Base-by-base conservation (phyloP, 2,329 filamentous ascomycete genomes). In the Plenodomus tracheiphilus region DNA sequence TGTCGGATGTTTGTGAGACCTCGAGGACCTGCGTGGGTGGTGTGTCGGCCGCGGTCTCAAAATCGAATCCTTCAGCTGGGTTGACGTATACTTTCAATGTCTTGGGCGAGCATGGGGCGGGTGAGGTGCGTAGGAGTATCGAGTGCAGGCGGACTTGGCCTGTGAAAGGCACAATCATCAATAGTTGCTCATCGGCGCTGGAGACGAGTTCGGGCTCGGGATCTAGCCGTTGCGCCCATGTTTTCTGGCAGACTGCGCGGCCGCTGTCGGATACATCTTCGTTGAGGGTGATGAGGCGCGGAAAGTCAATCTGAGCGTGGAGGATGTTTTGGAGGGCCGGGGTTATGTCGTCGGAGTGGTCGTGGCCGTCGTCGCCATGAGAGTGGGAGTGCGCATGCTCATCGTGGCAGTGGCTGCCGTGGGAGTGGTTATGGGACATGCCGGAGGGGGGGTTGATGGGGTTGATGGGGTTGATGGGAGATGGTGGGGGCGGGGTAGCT, bases 111-210 rank as follows among this genome's bases (percentile, higher is more conserved):
- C 81, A 84, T 45, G 78, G 70, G 7, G 85, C 84, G 36, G 84
- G 79, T 1, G 89, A 90, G 2, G 90, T 89, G 68, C 93, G 91
- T 50, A 99, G 75, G 19, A 97, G 81, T 67, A 99, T 85, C 20
- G 89, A 86, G 75, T 97, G 92, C 1, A 99, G 85, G 67, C 95
- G 96, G 51, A 97, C 85, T 74, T 97, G 92, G 40, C 89, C 92
- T 1, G 91, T 92, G 76, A 99, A 99, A 2, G 94, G 94, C 32
- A 97, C 82, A 55, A 87, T 86, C 81, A 99, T 90, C 47, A 99
- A 77, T n/a, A 99, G 74, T 77, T 99, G 91, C 77, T 96, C 91
- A 70, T 97, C 94, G 0, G 87, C 85, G 69, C 95, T 89, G 67
- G 91, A 96, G 64, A 82, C 83, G 22, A 99, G 80, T 74, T 95